These are phyloP conservation scores for Debaryomyces coudertii DNA, from an alignment of 1,139 yeast species.

Conservation along the genomic window DNA sequence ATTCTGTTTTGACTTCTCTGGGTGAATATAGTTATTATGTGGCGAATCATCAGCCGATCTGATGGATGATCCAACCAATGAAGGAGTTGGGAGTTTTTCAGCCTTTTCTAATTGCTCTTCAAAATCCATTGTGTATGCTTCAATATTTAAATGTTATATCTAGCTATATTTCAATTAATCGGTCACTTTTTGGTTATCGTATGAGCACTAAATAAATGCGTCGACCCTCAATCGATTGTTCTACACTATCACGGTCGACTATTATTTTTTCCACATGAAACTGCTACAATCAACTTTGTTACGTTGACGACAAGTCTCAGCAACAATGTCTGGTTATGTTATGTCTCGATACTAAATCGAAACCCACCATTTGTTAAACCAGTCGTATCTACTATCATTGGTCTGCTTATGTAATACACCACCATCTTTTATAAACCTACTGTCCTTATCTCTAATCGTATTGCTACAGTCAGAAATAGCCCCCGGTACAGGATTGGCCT, in stretches of 20 bases:
- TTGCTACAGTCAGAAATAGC: too few relatives aligned
- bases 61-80: constrained; percentile 57
- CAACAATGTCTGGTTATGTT: background rate
- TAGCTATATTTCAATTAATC: background rate
- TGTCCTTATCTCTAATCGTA: too few relatives aligned
- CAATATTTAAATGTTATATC: background rate
- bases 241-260: background rate
- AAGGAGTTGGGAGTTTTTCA: constrained; percentile 53
- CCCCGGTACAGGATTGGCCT: too few relatives aligned
- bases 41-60: constrained; percentile 55
- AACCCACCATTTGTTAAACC: background rate
- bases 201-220: constrained; percentile 4
- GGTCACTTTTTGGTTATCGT: background rate
- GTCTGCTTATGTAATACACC: background rate
- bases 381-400: background rate
- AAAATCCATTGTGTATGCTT: constrained; percentile 45
- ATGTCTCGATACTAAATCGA: background rate
- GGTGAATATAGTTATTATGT: constrained; percentile 52
- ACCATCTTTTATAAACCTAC: background rate
- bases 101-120: constrained; percentile 59
- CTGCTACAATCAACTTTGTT: background rate
- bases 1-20: constrained; percentile 39
- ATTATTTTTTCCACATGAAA: constrained; percentile 1
- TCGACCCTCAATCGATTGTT: constrained; percentile 1
- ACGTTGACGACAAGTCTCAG: background rate